These are phyloP conservation scores for Jaminaea rosea DNA, from an alignment of 1,284 basidiomycete species.

Conservation along the genomic window DNA sequence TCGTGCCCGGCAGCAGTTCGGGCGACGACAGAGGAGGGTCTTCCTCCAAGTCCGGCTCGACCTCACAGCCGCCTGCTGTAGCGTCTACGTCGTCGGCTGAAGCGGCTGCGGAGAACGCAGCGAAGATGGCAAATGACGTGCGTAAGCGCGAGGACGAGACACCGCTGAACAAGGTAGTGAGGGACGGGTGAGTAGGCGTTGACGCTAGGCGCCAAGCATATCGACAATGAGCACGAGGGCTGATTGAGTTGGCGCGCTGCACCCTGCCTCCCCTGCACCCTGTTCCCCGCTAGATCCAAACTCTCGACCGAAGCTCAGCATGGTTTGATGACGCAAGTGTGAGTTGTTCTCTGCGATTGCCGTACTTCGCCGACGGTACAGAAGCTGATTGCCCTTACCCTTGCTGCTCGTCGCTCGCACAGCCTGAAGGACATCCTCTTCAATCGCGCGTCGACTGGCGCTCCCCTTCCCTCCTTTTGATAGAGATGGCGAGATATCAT, in stretches of 20 bases:
- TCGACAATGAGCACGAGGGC: conserved; percentile 3
- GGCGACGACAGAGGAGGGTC: neutral
- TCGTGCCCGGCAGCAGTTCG: neutral
- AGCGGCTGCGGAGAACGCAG: neutral
- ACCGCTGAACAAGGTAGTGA: conserved; percentile 67
- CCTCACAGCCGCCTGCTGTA: neutral
- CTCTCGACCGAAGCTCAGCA: conserved; percentile 81
- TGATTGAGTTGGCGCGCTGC: too few relatives aligned
- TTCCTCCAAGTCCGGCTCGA: neutral
- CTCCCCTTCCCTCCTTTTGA: conserved; percentile 5
- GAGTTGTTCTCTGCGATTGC: neutral
- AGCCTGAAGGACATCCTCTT: conserved; percentile 60
- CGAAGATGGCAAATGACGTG: conserved; percentile 8
- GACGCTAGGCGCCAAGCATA: neutral
- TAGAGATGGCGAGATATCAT: too few relatives aligned
- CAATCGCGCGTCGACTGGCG: conserved; percentile 13
- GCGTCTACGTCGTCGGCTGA: conserved; percentile 1
- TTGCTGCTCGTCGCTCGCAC: neutral
- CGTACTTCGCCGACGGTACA: neutral
- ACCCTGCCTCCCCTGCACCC: conserved; percentile 3
- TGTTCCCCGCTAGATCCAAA: conserved; percentile 57
- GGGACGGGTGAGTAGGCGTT: conserved; percentile 60
- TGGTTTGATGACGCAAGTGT: conserved; percentile 73
- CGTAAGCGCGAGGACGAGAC: conserved; percentile 30
- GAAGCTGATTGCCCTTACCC: neutral